These are phyloP conservation scores for Solanum chmielewskii DNA, from an alignment of 257 asterid genomes.

Conservation along the genomic window DNA sequence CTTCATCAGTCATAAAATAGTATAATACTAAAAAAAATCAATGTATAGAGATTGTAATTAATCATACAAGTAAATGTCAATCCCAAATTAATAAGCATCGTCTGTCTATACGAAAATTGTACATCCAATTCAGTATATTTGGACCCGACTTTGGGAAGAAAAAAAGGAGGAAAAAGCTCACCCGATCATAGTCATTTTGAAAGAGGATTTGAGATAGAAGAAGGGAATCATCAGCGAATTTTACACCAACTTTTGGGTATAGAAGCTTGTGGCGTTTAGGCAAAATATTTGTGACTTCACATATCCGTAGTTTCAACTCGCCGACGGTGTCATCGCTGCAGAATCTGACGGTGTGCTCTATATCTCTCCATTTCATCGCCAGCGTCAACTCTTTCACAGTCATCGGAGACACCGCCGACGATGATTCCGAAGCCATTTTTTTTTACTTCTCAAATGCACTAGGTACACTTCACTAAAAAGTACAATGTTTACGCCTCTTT, in stretches of 20 bases:
- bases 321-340: slow-evolving; percentile 85
- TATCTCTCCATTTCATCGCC: slow-evolving; percentile 90
- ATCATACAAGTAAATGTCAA: background rate
- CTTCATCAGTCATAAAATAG: background rate
- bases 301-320: slow-evolving; percentile 77
- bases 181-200: slow-evolving; percentile 98
- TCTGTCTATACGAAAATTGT: background rate
- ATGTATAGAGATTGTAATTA: background rate
- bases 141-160: background rate
- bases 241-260: slow-evolving; percentile 78
- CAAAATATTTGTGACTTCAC: slow-evolving; percentile 70
- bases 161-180: background rate
- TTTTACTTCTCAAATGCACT: background rate
- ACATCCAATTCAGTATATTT: background rate
- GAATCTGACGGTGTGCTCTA: slow-evolving; percentile 78
- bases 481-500: background rate
- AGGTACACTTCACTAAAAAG: background rate
- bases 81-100: background rate
- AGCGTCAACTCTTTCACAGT: slow-evolving; percentile 78
- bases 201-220: slow-evolving; percentile 66
- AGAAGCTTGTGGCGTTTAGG: slow-evolving; percentile 95
- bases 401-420: slow-evolving; percentile 39
- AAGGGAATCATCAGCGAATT: slow-evolving; percentile 65
- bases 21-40: background rate
- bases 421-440: slow-evolving; percentile 46